Evolutionary conservation across 345 rosid species (phyloP), one percentile per base, ranked within the genome.

Genomic region (Acer saccharum): DNA sequence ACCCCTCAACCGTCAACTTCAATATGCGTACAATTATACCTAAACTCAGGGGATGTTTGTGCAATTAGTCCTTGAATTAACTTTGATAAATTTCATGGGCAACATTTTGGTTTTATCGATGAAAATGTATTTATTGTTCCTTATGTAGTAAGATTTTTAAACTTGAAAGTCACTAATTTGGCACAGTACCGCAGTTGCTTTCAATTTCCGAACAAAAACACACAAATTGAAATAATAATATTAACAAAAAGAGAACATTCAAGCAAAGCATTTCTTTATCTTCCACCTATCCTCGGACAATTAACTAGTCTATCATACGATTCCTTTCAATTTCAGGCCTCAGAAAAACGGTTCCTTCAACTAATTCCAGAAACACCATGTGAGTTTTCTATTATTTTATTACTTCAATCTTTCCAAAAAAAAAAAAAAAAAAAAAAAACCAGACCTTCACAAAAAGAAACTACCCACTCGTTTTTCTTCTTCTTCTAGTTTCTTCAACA

Each of bases 171-270:
- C 44, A 50, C 43, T 2, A 35, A 29, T 27, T 69, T 43, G 46
- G 46, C 46, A 9, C 46, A 43, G 46, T 64, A 1, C 10, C 35
- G 18, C 13, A 76, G 81, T 78, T 68, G 71, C 79, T 78, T 82
- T 17, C 13, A 52, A 68, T 83, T 78, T 10, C 69, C 79, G 4
- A 35, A 35, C 39, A 35, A 4, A 35, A 35, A 35, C 39, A 35
- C 39, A 35, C 5, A 32, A 55, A 16, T 46, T 13, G n/a, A 41
- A 72, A 23, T 20, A 9, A 12, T 44, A 44, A 44, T 10, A 44
- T 6, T 27, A 14, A 17, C 18, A 3, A 44, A 1, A 12, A 39
- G 1, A 27, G 48, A 65, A 11, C 3, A 65, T 21, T 11, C 16
- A 52, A 27, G 29, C 73, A 29, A 65, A 61, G 29, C 54, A 39